Conservation (phyloP, 73 alveolate species). For the Paramecium caudatum region DNA sequence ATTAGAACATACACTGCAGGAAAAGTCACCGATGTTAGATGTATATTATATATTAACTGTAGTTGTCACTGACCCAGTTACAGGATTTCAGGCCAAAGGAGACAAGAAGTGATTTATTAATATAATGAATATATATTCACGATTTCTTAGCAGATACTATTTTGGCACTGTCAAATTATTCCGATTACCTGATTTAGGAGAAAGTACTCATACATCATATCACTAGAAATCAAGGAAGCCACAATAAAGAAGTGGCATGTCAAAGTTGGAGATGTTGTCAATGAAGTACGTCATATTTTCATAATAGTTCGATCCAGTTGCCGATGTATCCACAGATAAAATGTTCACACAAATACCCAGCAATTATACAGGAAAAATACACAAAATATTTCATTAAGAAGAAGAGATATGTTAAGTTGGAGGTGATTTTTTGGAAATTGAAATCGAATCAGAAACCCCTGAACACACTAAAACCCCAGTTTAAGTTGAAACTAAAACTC, state of each 20-base stretch:
- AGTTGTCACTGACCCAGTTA: constrained; percentile 62
- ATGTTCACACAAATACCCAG: constrained; percentile 77
- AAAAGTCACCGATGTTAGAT: constrained; percentile 43
- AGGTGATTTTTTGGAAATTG: constrained; percentile 72
- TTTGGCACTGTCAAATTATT: constrained; percentile 74
- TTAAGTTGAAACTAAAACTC: constrained; percentile 31
- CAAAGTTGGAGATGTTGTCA: constrained; percentile 69
- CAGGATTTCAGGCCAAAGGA: constrained; percentile 64
- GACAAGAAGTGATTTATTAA: constrained; percentile 56
- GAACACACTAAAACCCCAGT: too few relatives aligned
- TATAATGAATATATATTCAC: background rate
- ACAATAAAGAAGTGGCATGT: constrained; percentile 75
- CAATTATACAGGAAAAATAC: constrained; percentile 72
- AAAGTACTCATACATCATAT: constrained; percentile 60
- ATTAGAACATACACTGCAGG: constrained; percentile 43
- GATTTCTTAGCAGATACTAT: background rate
- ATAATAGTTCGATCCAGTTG: constrained; percentile 72
- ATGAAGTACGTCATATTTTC: constrained; percentile 65
- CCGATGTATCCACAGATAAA: constrained; percentile 77
- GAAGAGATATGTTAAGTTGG: constrained; percentile 76
- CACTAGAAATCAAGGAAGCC: constrained; percentile 75
- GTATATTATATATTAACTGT: constrained; percentile 31
- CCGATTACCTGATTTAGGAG: constrained; percentile 76
- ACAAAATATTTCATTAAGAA: constrained; percentile 74
- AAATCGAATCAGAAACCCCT: constrained; percentile 66